Evolutionary conservation across 2,329 filamentous ascomycete species (phyloP).

Genomic region (Fusarium sp.): DNA sequence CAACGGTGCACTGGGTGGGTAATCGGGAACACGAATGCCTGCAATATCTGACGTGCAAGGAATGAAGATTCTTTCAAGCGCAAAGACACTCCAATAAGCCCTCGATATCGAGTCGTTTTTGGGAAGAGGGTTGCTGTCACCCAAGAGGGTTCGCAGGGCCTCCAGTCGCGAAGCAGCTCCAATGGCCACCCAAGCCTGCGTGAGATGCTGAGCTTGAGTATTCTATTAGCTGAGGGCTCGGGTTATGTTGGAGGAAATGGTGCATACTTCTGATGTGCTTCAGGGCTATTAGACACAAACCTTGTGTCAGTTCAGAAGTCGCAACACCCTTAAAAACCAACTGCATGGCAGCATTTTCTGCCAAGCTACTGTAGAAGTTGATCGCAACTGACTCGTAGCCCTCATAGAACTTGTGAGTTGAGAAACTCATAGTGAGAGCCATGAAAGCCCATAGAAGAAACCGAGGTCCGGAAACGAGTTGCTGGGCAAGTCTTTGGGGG

Average conservation of each 20-base stretch:
- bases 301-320: background rate
- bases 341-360: background rate
- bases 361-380: background rate
- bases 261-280: background rate
- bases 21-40: background rate
- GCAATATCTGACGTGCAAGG: background rate
- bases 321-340: background rate
- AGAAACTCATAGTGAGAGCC: background rate
- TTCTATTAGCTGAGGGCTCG: background rate
- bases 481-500: background rate
- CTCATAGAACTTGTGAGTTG: background rate
- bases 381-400: background rate
- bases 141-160: background rate
- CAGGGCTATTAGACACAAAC: conserved; percentile 1
- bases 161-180: background rate
- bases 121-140: background rate
- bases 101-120: background rate
- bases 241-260: background rate
- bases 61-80: background rate
- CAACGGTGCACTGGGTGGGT: background rate
- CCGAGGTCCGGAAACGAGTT: background rate
- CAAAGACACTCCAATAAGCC: conserved; percentile 1
- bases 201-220: background rate
- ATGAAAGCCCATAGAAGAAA: background rate
- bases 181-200: background rate